phyloP scores from a whole-genome alignment of 768 basidiomycete species.

The Leccinum boreale region DNA sequence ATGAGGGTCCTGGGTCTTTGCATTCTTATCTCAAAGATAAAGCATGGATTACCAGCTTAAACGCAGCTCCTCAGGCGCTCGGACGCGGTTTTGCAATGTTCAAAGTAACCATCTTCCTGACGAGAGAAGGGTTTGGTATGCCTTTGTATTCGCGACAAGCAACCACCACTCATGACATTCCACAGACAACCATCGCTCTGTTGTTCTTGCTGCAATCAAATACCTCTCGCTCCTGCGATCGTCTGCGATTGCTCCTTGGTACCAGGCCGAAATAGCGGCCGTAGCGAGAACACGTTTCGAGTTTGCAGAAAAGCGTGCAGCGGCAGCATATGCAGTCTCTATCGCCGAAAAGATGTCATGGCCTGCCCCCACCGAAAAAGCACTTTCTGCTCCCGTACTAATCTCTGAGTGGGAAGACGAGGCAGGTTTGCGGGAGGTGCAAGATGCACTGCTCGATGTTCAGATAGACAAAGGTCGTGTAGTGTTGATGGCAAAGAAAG shows the following conservation, averaged over 20 bases:
- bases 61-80: conserved; percentile 63
- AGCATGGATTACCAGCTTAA: conserved; percentile 80
- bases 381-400: conserved; percentile 69
- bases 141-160: not conserved
- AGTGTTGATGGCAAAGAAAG: conserved; percentile 75
- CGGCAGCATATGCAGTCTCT: conserved; percentile 76
- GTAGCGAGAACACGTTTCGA: conserved; percentile 76
- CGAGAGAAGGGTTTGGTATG: conserved; percentile 83
- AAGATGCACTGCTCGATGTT: conserved; percentile 59
- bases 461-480: conserved; percentile 59
- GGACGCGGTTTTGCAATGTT: conserved; percentile 88
- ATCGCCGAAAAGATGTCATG: conserved; percentile 72
- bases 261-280: conserved; percentile 72
- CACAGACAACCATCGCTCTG: conserved; percentile 65
- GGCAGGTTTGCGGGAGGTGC: conserved; percentile 48
- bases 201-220: conserved; percentile 70
- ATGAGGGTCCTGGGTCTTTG: conserved; percentile 91
- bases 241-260: conserved; percentile 57
- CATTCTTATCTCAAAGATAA: conserved; percentile 86
- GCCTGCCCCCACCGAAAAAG: conserved; percentile 76
- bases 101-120: conserved; percentile 78
- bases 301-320: conserved; percentile 80
- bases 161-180: conserved; percentile 3
- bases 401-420: conserved; percentile 70
- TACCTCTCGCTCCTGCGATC: conserved; percentile 71